Base-by-base conservation (phyloP, 2,329 filamentous ascomycete genomes). In the Colletotrichum sp. region DNA sequence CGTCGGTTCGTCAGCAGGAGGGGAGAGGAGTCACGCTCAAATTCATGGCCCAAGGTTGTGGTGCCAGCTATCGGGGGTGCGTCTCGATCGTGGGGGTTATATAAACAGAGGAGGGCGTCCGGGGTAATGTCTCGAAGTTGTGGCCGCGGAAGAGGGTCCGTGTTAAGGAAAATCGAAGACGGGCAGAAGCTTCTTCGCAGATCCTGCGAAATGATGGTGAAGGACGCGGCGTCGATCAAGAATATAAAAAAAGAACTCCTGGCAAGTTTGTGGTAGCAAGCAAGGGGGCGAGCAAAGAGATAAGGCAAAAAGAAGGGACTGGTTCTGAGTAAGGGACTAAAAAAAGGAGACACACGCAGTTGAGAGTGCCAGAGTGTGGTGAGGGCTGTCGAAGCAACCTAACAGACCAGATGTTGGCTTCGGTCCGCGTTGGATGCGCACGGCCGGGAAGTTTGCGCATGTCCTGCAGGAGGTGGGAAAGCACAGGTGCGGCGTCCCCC, bases 381-480 rank as follows among this genome's bases (percentile, higher is more conserved):
- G 70, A 75, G 70, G 70, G 69, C 73, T 67, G 73, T 67, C 69
- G 69, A 67, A 67, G 72, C 57, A 73, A 52, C 43, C 43, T 52
- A 52, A 68, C 64, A 72, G 69, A 73, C 55, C 70, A 75, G 70
- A 64, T 65, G 69, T 68, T 73, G 73, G 71, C 73, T 73, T 73
- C 26, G 15, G 70, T 48, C 57, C 64, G 63, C 38, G 43, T 67
- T 73, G 34, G 38, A 74, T 10, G 70, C 73, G 73, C 73, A 73
- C 70, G 70, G 73, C 68, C 69, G 24, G 73, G 63, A 75, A 73
- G 73, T 72, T 68, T 73, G 70, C 69, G 73, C 70, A 75, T 75
- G 68, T 68, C 69, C 69, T 72, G 69, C 63, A 75, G 73, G 73
- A 72, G 69, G 73, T 52, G 68, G 68, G 68, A 64, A 67, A 67